Conservation (phyloP, 176 grass and related monocot genomes). For the Oryza punctata region DNA sequence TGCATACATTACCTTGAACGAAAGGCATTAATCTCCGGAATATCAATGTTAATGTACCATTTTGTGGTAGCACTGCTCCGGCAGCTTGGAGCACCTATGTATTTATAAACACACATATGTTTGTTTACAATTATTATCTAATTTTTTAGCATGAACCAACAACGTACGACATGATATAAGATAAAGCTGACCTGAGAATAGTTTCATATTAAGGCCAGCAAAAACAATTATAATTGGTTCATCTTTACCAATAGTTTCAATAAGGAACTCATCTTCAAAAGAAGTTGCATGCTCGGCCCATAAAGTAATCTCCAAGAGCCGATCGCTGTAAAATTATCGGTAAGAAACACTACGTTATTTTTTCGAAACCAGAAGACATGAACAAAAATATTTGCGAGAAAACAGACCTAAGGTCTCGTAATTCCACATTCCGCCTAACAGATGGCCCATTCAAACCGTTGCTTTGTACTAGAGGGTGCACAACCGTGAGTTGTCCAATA, state of each 20-base stretch:
- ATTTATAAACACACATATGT: neutral
- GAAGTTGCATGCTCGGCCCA: too few relatives aligned
- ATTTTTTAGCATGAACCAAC: too few relatives aligned
- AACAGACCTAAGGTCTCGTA: neutral
- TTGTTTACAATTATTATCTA: too few relatives aligned
- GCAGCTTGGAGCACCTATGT: neutral
- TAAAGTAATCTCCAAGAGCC: too few relatives aligned
- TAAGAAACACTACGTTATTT: too few relatives aligned
- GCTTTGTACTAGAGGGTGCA: neutral
- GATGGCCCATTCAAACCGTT: neutral
- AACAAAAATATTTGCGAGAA: too few relatives aligned
- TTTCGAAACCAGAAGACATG: too few relatives aligned
- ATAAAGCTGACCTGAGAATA: neutral
- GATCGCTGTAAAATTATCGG: too few relatives aligned
- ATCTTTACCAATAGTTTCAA: neutral
- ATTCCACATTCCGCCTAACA: neutral
- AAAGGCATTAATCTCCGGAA: neutral
- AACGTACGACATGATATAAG: too few relatives aligned
- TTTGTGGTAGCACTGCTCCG: neutral
- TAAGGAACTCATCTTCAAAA: neutral
- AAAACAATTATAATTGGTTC: neutral
- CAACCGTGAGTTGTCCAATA: neutral
- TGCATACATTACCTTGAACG: neutral
- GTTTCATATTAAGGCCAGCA: neutral
- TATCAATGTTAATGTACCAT: conserved; percentile 20